phyloP scores from a whole-genome alignment of 306 rosid genomes.

The Ormosia emarginata region DNA sequence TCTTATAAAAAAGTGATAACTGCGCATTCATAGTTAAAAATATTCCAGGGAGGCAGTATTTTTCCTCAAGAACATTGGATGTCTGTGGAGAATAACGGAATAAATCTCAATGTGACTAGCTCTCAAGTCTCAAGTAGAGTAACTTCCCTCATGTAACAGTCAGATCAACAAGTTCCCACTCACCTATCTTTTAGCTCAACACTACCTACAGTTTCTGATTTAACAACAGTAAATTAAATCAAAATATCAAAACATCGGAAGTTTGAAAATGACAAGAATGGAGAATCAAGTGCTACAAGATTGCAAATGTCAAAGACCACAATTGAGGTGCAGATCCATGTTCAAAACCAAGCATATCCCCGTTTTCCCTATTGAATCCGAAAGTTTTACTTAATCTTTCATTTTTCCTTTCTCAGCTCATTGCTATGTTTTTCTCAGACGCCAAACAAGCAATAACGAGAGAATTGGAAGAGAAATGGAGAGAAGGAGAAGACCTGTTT shows the following conservation, averaged over 20 bases:
- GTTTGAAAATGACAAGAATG: background rate
- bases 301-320: constrained; percentile 3
- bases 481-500: constrained; percentile 52
- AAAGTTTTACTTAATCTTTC: background rate
- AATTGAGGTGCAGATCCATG: constrained; percentile 13
- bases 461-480: background rate
- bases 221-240: background rate
- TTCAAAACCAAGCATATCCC: background rate
- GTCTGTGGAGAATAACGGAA: background rate
- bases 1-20: background rate
- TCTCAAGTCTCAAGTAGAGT: background rate
- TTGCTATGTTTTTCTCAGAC: background rate
- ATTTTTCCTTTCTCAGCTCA: background rate
- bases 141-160: background rate
- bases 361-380: background rate
- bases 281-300: background rate
- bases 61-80: background rate
- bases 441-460: background rate
- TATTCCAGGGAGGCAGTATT: too few relatives aligned
- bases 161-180: background rate
- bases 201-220: background rate
- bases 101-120: background rate
- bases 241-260: constrained; percentile 8
- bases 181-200: constrained; percentile 4
- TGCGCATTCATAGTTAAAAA: background rate